Evolutionary conservation across 2,329 filamentous ascomycete species (phyloP), one percentile per base, ranked within the genome.

Genomic region (Fusarium lyarnte): DNA sequence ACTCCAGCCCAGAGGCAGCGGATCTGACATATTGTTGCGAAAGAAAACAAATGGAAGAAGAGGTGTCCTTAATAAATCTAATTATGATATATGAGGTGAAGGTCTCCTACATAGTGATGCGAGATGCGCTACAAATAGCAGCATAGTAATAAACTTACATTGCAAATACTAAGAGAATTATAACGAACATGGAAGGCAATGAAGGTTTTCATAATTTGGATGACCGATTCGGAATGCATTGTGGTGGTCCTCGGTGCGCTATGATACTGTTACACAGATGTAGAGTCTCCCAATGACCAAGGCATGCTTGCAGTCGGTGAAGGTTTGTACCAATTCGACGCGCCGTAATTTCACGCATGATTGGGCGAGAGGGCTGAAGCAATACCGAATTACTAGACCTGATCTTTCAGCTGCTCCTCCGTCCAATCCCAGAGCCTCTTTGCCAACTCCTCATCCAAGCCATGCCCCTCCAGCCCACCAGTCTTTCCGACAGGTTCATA

Each of bases 401-500:
- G 47, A 2, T 14, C 5, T 8, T 55, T 25, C 13, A 68, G 5
- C 47, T 68, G 42, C 2, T 68, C 33, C 9, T 68, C 42, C 0
- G 65, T 68, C 65, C 65, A 68, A 14, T 55, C 33, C 65, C 65
- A 68, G 0, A 68, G 17, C 21, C 36, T 51, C 23, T 12, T 39
- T 0, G 65, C 63, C 55, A 63, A 55, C 27, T 31, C 42, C 2
- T 55, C 47, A 27, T 68, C 33, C 21, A 68, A 8, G 0, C 64
- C 63, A 25, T n/a, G 36, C 0, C 33, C 64, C 8, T 68, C 38
- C 23, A 66, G 1, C 2, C 61, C 39, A 3, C 51, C 63, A 19
- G 47, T 54, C 23, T 54, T 45, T 2, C 65, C 63, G 16, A 68
- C 54, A 29, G 64, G 64, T 5, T 67, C 63, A 29, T 67, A 67